Evolutionary conservation across 768 basidiomycete genomes (phyloP).

Genomic region (Clavaria fumosa): DNA sequence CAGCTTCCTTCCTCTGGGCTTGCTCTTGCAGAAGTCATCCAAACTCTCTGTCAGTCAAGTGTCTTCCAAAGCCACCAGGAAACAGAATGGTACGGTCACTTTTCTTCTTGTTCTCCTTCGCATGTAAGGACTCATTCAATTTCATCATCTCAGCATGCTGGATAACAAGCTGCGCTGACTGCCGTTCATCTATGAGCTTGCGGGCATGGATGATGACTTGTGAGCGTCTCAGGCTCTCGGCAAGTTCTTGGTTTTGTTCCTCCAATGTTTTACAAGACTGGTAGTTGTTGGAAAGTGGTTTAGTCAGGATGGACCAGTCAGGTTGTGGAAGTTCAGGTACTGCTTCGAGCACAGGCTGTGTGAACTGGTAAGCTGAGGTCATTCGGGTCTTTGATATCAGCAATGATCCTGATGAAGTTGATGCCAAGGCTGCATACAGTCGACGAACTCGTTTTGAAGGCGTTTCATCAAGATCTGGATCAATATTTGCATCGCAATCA

Average conservation of each 20-base stretch:
- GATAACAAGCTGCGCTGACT: not conserved
- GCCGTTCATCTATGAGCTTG: not conserved
- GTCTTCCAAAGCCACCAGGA: not conserved
- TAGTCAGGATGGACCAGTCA: no score
- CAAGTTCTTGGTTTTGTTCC: not conserved
- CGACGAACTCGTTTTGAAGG: slow-evolving; percentile 1
- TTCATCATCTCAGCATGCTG: not conserved
- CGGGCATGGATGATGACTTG: not conserved
- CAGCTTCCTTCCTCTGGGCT: not conserved
- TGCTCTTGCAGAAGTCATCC: not conserved
- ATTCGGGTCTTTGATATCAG: not conserved
- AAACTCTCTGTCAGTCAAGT: not conserved
- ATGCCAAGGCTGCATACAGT: not conserved
- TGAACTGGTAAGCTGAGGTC: not conserved
- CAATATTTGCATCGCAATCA: not conserved
- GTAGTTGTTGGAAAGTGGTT: not conserved
- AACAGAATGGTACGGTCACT: not conserved
- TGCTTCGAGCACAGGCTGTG: not conserved
- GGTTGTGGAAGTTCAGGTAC: not conserved
- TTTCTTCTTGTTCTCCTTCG: not conserved
- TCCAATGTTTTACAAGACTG: not conserved
- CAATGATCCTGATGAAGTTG: not conserved
- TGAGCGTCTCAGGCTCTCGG: not conserved
- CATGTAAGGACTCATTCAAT: not conserved
- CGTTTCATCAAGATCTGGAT: not conserved